Base-by-base conservation (phyloP, 768 basidiomycete species). In the Auriscalpium vulgare region DNA sequence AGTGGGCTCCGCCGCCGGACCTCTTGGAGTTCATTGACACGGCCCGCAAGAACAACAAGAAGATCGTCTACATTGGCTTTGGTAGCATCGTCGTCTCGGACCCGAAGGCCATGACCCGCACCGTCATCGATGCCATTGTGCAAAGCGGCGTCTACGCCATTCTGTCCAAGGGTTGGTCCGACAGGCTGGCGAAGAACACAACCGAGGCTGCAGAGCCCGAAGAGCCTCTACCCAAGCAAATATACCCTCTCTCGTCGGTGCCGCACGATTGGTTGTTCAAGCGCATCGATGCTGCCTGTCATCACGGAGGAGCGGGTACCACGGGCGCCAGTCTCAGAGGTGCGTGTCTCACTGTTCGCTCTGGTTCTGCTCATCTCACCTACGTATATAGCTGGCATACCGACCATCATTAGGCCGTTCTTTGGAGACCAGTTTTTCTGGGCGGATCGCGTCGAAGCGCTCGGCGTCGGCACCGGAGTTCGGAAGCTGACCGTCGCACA, bases 391-490 rank as follows among this genome's bases (percentile, higher is more conserved):
- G 91, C 91, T 57, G 93, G 92, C 8, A 88, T 93, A 52, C 95
- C 97, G 1, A 98, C 95, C 1, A 88, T 99, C 64, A 92, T 98
- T 67, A 86, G 85, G 60, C 95, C 97, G 0, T 99, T 98, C 80
- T 99, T 98, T 64, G 95, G 97, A 2, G 95, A 97, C 68, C 95
- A 97, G 65, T 91, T 88, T 68, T 95, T 97, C 73, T 98, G 93
- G 93, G 91, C 92, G 3, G 92, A 99, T 69, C 87, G 95, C 34
- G 92, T 97, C n/a, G 93, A 97, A 69, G 92, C 94, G 2, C 78
- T 99, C 44, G 95, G 95, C 38, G 83, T 98, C 50, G 97, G 95
- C 47, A 78, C 85, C 35, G 83, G 87, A 51, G 85, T 99, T 51
- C 82, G 90, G 63, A 95, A 95, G 69, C 75, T 98, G 54, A 93